Conservation (phyloP, 352 stramenopile species). For the Phytophthora boehmeriae region DNA sequence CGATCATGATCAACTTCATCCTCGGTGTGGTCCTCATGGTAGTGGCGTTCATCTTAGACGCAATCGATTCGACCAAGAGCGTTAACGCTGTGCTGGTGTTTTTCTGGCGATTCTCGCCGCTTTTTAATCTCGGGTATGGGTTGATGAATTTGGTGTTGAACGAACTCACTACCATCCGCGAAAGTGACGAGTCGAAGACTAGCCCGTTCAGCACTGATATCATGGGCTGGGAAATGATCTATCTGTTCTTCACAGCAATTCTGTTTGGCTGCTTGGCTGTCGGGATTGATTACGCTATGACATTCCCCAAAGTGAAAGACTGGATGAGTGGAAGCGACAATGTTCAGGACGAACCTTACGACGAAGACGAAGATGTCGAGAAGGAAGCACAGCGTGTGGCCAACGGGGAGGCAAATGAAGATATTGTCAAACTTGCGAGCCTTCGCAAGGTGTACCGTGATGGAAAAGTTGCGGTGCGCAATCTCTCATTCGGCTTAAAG, state of each 20-base stretch:
- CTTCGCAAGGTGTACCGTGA: constrained; percentile 56
- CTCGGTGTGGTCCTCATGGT: constrained; percentile 67
- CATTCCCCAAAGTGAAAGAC: constrained; percentile 40
- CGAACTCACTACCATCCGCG: constrained; percentile 33
- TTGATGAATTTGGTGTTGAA: constrained; percentile 49
- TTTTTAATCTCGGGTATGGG: constrained; percentile 61
- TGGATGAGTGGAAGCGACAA: constrained; percentile 39
- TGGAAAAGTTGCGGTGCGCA: constrained; percentile 77
- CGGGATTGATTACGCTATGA: constrained; percentile 50
- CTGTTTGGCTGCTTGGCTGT: constrained; percentile 35
- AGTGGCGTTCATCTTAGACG: constrained; percentile 56
- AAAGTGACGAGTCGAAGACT: constrained; percentile 43
- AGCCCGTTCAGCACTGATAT: constrained; percentile 63
- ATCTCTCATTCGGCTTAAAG: constrained; percentile 80
- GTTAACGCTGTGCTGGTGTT: constrained; percentile 66
- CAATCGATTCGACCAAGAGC: constrained; percentile 50
- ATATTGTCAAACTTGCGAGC: constrained; percentile 42
- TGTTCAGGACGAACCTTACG: constrained; percentile 27
- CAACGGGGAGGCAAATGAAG: constrained; percentile 32
- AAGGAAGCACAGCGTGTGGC: constrained; percentile 44
- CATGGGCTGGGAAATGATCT: constrained; percentile 70
- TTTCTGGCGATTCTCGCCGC: constrained; percentile 73
- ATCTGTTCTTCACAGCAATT: constrained; percentile 43
- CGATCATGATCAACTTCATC: constrained; percentile 76
- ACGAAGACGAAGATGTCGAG: constrained; percentile 52